These are phyloP conservation scores for Rhodofomes roseus DNA, from an alignment of 1,284 basidiomycete genomes.

Conservation along the genomic window DNA sequence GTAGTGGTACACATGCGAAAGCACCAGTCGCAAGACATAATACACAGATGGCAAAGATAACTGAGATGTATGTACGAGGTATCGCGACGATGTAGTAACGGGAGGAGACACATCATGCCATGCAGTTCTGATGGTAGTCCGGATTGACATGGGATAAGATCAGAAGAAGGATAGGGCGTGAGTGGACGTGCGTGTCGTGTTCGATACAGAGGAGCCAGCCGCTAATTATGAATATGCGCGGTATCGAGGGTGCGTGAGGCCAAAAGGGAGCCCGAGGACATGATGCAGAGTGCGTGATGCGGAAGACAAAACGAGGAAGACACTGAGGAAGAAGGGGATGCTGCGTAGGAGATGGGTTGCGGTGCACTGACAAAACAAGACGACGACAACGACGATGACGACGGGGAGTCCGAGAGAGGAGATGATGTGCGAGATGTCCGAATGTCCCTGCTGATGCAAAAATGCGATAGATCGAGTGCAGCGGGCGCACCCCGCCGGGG, in stretches of 20 bases:
- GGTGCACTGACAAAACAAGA: constrained; percentile 6
- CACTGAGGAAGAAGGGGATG: neutral
- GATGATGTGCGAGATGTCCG: constrained; percentile 11
- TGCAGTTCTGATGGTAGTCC: neutral
- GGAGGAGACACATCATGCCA: neutral
- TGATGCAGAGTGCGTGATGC: neutral
- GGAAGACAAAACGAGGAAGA: neutral
- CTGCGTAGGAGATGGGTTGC: neutral
- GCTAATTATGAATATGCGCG: neutral
- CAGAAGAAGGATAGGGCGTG: neutral
- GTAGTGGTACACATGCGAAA: neutral
- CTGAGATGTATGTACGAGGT: neutral
- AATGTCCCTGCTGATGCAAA: neutral
- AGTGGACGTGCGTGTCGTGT: neutral
- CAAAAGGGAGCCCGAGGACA: neutral
- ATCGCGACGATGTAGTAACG: neutral
- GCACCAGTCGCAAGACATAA: neutral
- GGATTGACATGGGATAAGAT: neutral
- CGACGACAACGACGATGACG: neutral
- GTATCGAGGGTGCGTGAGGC: neutral
- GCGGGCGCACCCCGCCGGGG: neutral
- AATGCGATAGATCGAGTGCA: neutral
- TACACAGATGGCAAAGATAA: neutral
- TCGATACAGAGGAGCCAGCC: constrained; percentile 3
- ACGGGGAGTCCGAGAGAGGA: constrained; percentile 5